phyloP scores from a whole-genome alignment of 805 yeast genomes.

The Teunomyces panamensis region DNA sequence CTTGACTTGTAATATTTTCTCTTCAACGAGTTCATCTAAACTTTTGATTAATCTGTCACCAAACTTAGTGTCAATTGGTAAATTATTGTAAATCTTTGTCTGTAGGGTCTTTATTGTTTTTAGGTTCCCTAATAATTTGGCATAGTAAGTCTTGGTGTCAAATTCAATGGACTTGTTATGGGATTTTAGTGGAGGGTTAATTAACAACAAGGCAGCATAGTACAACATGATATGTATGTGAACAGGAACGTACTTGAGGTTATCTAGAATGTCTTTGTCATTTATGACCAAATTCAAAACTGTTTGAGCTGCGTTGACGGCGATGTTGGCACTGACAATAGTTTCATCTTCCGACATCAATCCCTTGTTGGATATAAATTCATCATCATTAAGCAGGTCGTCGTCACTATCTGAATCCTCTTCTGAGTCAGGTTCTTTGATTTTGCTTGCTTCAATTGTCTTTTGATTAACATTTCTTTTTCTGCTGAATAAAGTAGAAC shows the following conservation, averaged over 20 bases:
- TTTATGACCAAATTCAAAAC: conserved; percentile 56
- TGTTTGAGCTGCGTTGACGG: conserved; percentile 61
- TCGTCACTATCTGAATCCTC: conserved; percentile 15
- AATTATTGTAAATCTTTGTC: conserved; percentile 38
- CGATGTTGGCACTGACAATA: conserved; percentile 44
- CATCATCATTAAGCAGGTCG: conserved; percentile 22
- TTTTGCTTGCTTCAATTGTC: conserved; percentile 7
- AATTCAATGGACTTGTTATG: conserved; percentile 20
- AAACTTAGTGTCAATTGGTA: conserved; percentile 53
- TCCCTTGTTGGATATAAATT: conserved; percentile 32
- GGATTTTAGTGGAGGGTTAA: conserved; percentile 44
- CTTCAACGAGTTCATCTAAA: conserved; percentile 31
- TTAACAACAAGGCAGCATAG: conserved; percentile 57
- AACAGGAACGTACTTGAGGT: conserved; percentile 64
- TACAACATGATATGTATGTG: conserved; percentile 71
- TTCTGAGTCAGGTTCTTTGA: conserved; percentile 7
- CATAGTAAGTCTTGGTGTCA: conserved; percentile 20
- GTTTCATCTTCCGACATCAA: conserved; percentile 31
- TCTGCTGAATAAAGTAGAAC: neutral
- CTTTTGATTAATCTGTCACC: conserved; percentile 41
- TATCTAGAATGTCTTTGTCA: conserved; percentile 55
- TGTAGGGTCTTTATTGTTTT: conserved; percentile 44
- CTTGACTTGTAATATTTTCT: conserved; percentile 19
- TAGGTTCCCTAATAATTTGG: conserved; percentile 35
- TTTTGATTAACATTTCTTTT: conserved; percentile 3